Evolutionary conservation across 78 protist genomes (phyloP).

Genomic region (Capsaspora owczarzaki): DNA sequence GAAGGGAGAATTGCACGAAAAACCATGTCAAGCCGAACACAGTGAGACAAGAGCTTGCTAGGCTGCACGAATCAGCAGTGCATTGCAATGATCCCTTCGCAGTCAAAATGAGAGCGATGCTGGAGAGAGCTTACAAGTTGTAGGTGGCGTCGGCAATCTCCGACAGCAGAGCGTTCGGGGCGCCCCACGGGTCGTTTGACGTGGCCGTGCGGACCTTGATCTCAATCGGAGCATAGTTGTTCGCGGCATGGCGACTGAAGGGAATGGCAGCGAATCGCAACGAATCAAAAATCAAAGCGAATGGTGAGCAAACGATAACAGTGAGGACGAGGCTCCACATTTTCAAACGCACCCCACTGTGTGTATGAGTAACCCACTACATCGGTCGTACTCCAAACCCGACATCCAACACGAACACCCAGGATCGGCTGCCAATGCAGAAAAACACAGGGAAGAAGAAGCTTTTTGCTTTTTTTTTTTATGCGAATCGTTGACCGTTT

Average conservation of each 20-base stretch:
- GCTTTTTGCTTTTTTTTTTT: too few relatives aligned
- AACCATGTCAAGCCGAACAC: neutral
- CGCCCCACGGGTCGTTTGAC: slow-evolving; percentile 25
- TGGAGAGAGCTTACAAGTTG: slow-evolving; percentile 12
- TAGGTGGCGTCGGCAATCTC: slow-evolving; percentile 38
- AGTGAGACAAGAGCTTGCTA: neutral
- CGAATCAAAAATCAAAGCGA: too few relatives aligned
- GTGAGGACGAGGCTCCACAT: too few relatives aligned
- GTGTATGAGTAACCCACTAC: too few relatives aligned
- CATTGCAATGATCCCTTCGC: neutral
- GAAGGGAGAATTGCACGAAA: neutral
- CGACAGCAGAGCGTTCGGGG: slow-evolving; percentile 11
- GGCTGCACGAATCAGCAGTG: neutral
- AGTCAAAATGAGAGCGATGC: neutral
- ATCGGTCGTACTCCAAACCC: too few relatives aligned
- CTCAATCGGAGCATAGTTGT: slow-evolving; percentile 5
- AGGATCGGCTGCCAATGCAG: too few relatives aligned
- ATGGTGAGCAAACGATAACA: too few relatives aligned
- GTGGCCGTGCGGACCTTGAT: slow-evolving; percentile 40
- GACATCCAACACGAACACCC: too few relatives aligned
- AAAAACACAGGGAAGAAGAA: too few relatives aligned
- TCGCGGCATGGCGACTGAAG: neutral
- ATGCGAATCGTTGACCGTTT: too few relatives aligned
- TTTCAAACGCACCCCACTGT: too few relatives aligned
- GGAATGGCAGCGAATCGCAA: too few relatives aligned